phyloP scores from a whole-genome alignment of 2,329 filamentous ascomycete species.

The Monosporascus sp. region DNA sequence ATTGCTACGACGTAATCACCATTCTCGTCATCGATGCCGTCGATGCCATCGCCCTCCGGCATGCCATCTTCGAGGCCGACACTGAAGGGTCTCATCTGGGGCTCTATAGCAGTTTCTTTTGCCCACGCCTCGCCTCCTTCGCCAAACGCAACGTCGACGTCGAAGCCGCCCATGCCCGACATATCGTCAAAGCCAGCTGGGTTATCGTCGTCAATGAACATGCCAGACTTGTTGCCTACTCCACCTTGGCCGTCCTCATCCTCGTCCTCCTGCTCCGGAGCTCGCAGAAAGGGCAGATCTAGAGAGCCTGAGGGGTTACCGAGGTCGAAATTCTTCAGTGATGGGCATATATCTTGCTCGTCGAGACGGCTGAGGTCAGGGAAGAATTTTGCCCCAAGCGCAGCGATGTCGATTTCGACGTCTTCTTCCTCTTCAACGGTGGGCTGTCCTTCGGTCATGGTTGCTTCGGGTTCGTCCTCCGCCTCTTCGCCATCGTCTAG shows the following conservation, averaged over 20 bases:
- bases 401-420: slow-evolving; percentile 71
- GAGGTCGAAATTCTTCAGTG: slow-evolving; percentile 87
- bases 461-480: slow-evolving; percentile 30
- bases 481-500: slow-evolving; percentile 33
- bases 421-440: slow-evolving; percentile 49
- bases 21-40: slow-evolving; percentile 56
- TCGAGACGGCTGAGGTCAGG: slow-evolving; percentile 72
- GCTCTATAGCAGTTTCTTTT: slow-evolving; percentile 77
- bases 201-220: slow-evolving; percentile 83
- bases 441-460: slow-evolving; percentile 35
- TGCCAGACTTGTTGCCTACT: slow-evolving; percentile 64
- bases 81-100: slow-evolving; percentile 76
- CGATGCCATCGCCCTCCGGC: slow-evolving; percentile 46
- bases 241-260: slow-evolving; percentile 47
- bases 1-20: slow-evolving; percentile 78
- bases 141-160: slow-evolving; percentile 79
- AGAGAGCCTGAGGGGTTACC: slow-evolving; percentile 79
- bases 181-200: slow-evolving; percentile 74
- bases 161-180: slow-evolving; percentile 68
- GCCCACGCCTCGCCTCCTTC: slow-evolving; percentile 97
- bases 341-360: slow-evolving; percentile 87
- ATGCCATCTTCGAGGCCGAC: slow-evolving; percentile 50
- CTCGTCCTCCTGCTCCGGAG: slow-evolving; percentile 71
- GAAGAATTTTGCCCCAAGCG: slow-evolving; percentile 77
- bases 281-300: slow-evolving; percentile 88